Evolutionary conservation across 1,284 basidiomycete species (phyloP).

Genomic region (Ustilago trichophora): DNA sequence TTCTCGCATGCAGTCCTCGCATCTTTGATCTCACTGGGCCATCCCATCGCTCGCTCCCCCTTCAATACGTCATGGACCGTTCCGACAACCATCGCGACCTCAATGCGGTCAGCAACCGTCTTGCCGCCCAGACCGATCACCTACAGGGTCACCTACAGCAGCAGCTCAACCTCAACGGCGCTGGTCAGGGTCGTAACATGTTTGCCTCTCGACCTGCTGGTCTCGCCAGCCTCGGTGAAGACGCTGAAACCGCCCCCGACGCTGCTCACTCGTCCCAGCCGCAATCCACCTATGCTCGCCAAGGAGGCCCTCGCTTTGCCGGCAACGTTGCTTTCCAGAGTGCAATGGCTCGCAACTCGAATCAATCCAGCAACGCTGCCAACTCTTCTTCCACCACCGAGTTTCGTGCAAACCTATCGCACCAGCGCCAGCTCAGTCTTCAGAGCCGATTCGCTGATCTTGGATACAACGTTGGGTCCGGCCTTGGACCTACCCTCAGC

Average conservation of each 20-base stretch:
- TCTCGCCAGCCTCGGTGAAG: constrained; percentile 57
- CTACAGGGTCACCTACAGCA: constrained; percentile 57
- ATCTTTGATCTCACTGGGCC: too few species aligned
- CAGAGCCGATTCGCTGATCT: constrained; percentile 59
- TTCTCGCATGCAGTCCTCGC: too few species aligned
- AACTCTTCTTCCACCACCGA: constrained; percentile 21
- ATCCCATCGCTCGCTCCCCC: too few species aligned
- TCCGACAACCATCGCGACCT: constrained; percentile 33
- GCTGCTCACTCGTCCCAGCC: constrained; percentile 11
- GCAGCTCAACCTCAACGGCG: constrained; percentile 47
- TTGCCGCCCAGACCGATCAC: constrained; percentile 56
- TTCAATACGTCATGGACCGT: constrained; percentile 27
- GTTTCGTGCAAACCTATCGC: constrained; percentile 33
- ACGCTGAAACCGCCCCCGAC: constrained; percentile 38
- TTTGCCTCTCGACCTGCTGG: constrained; percentile 42
- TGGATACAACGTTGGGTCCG: constrained; percentile 45
- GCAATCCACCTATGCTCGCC: constrained; percentile 23
- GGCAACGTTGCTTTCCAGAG: constrained; percentile 61
- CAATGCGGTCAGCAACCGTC: constrained; percentile 39
- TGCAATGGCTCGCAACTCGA: constrained; percentile 53
- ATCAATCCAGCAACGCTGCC: constrained; percentile 18
- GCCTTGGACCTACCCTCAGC: constrained; percentile 23
- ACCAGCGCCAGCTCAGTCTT: constrained; percentile 53
- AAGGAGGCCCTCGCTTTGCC: constrained; percentile 56
- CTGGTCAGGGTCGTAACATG: constrained; percentile 32